phyloP scores from a whole-genome alignment of 2,329 filamentous ascomycete species.

The Scopulariopsis brevicaulis region DNA sequence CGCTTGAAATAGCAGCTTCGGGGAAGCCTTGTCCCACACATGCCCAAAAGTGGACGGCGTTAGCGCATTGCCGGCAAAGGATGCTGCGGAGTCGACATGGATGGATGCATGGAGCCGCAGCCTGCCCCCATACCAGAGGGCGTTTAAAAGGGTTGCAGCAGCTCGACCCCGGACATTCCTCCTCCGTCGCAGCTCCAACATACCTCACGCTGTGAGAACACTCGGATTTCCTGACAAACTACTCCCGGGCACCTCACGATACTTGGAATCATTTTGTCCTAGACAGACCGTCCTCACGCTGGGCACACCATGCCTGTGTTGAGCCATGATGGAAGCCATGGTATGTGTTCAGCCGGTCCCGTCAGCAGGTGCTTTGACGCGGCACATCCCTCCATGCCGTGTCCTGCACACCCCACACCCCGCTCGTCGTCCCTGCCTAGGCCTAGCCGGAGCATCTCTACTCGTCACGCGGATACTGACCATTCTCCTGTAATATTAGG shows the following conservation, averaged over 20 bases:
- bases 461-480: background rate
- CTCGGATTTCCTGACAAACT: background rate
- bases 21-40: background rate
- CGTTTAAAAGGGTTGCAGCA: background rate
- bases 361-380: background rate
- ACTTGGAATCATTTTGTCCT: background rate
- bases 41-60: background rate
- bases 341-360: background rate
- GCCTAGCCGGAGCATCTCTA: background rate
- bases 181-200: background rate
- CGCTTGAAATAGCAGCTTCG: background rate
- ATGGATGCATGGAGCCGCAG: background rate
- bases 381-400: background rate
- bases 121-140: background rate
- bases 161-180: background rate
- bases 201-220: background rate
- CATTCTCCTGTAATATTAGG: background rate
- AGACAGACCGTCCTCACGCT: background rate
- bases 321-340: background rate
- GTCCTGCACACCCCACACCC: background rate
- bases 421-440: background rate
- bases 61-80: background rate
- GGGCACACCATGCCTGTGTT: background rate
- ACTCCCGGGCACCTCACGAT: background rate
- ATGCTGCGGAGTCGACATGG: background rate